These are phyloP conservation scores for Nakataea oryzae DNA, from an alignment of 2,329 filamentous ascomycete species.

Conservation along the genomic window DNA sequence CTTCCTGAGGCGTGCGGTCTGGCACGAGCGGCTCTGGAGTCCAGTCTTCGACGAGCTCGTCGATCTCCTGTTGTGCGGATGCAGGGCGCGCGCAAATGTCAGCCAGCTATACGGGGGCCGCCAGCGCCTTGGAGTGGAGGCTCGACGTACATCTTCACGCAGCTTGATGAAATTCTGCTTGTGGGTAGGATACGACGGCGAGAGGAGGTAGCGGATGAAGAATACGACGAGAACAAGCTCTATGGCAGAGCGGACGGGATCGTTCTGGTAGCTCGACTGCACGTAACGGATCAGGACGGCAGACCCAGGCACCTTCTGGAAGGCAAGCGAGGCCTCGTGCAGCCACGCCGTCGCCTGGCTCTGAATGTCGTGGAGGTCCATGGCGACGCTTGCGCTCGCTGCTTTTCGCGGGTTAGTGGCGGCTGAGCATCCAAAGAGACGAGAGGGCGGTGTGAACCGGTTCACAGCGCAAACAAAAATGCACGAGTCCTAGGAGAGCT, in stretches of 20 bases:
- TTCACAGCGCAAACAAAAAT: not conserved
- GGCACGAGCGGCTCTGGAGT: conserved; percentile 83
- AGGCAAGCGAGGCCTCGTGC: conserved; percentile 47
- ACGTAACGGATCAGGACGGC: conserved; percentile 93
- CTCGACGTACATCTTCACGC: conserved; percentile 54
- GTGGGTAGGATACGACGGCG: conserved; percentile 84
- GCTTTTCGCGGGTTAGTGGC: not conserved
- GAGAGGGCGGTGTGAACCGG: not conserved
- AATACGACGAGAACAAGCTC: conserved; percentile 92
- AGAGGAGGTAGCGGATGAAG: conserved; percentile 84
- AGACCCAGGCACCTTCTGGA: conserved; percentile 88
- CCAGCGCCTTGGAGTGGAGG: not conserved
- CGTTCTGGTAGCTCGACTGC: conserved; percentile 94
- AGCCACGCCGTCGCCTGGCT: conserved; percentile 40
- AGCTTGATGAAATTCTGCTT: conserved; percentile 85
- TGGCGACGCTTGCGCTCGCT: conserved; percentile 17
- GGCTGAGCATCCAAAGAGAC: not conserved
- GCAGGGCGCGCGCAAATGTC: not conserved
- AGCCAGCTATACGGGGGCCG: conserved; percentile 6
- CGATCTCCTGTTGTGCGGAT: too few species aligned
- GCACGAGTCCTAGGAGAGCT: not conserved
- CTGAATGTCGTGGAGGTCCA: conserved; percentile 56
- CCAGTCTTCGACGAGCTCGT: conserved; percentile 96
- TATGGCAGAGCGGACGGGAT: conserved; percentile 85
- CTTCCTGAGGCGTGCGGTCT: conserved; percentile 63